Evolutionary conservation across 129 eudicot species (phyloP), one percentile per base, ranked within the genome.

Genomic region (Apium graveolens): DNA sequence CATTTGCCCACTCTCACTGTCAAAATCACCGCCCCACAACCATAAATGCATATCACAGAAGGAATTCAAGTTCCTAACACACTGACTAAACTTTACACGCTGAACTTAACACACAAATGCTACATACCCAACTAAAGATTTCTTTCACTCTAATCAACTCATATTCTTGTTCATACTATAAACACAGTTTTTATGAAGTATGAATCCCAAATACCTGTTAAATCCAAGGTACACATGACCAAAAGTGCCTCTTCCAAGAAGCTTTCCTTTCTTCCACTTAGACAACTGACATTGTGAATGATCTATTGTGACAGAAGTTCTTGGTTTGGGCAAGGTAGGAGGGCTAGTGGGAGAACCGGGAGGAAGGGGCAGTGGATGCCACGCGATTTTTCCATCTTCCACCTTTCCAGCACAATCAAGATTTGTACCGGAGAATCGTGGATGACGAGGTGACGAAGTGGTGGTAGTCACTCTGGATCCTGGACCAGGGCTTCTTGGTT

Each of bases 211-310:
- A 76, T 85, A 89, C 97, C 91, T 86, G 85, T 93, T 91, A 82
- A 91, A 91, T 10, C 98, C 97, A 70, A 91, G 96, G 85, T 89
- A 91, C 72, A 91, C 98, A 85, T 91, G 98, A 32, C 97, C 98
- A 85, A 93, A 93, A 43, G 96, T 91, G 82, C 98, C 98, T 86
- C 98, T 85, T 65, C 98, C 98, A 24, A 93, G 91, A 69, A 93
- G 87, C 81, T 83, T 85, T 45, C 98, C 98, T 79, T 91, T 93
- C 83, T 86, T 91, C 98, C 98, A 93, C 73, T 85, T 93, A 18
- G 97, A 82, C 78, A 86, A 37, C 42, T 85, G 83, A 82, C 37
- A 43, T 39, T 73, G 84, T 3, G 81, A 42, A 73, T 79, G 78
- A 26, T 89, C 97, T 1, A 57, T 8, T 17, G 39, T 75, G 31